Conservation (phyloP, 2,329 filamentous ascomycete genomes). For the Thelonectria discophora region DNA sequence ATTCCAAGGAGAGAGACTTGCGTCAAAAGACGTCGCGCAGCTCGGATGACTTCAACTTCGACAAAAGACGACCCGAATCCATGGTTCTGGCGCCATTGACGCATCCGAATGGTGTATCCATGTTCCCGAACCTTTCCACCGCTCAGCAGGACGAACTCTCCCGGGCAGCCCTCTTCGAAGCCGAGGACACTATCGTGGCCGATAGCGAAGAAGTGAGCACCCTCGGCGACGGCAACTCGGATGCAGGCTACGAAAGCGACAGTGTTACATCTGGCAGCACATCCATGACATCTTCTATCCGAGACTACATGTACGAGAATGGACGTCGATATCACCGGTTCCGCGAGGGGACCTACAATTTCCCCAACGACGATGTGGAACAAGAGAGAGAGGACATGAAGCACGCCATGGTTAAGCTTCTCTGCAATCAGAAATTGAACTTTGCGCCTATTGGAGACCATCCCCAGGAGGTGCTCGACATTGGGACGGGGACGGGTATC, state of each 20-base stretch:
- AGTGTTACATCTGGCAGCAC: conserved; percentile 49
- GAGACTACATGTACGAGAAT: conserved; percentile 64
- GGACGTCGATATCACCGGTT: conserved; percentile 67
- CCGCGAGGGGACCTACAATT: conserved; percentile 63
- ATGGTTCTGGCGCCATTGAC: conserved; percentile 44
- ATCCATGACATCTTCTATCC: conserved; percentile 51
- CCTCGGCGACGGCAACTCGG: conserved; percentile 39
- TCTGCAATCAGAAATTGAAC: conserved; percentile 59
- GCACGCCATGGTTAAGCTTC: conserved; percentile 60
- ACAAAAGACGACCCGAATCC: conserved; percentile 31
- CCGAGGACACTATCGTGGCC: conserved; percentile 49
- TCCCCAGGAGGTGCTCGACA: conserved; percentile 62
- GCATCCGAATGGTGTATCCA: conserved; percentile 50
- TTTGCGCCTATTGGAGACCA: conserved; percentile 60
- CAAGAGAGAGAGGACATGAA: conserved; percentile 68
- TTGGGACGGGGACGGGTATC: conserved; percentile 67
- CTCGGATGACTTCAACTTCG: conserved; percentile 2
- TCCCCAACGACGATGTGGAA: conserved; percentile 68
- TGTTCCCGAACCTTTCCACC: conserved; percentile 49
- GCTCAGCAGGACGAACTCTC: conserved; percentile 49
- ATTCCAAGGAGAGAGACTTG: background rate
- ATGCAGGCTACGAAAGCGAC: conserved; percentile 52
- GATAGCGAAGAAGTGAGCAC: conserved; percentile 43
- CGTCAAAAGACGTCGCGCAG: conserved; percentile 1
- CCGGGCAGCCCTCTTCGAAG: conserved; percentile 48